Conservation (phyloP, 768 basidiomycete species). For the Xerocomellus dryophilus region DNA sequence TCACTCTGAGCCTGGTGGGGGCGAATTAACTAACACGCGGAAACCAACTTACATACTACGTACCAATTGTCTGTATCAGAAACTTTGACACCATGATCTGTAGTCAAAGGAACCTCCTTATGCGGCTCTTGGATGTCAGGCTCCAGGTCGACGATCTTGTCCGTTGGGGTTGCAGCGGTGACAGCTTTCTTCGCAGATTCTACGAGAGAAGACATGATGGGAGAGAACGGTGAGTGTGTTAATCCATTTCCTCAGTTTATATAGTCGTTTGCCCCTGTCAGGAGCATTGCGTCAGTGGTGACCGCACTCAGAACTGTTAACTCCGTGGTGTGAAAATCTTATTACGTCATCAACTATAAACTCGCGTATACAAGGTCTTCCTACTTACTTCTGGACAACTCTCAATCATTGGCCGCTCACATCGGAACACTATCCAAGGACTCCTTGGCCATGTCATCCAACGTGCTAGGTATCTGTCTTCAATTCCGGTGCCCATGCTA, state of each 20-base stretch:
- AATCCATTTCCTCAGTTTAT: not conserved
- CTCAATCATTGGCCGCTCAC: no score
- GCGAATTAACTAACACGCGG: conserved; percentile 4
- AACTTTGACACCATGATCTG: conserved; percentile 58
- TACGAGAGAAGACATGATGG: conserved; percentile 13
- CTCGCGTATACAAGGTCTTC: no score
- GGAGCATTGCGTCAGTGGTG: conserved; percentile 21
- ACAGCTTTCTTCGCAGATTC: conserved; percentile 17
- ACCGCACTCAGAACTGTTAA: no score
- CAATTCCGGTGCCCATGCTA: no score
- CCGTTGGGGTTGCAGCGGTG: conserved; percentile 5
- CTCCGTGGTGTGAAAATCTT: no score
- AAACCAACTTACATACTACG: not conserved
- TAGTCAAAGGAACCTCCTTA: conserved; percentile 39
- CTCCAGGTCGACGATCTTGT: conserved; percentile 26
- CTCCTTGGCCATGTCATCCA: no score
- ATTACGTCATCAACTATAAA: no score
- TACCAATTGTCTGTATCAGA: conserved; percentile 68
- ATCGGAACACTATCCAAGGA: no score
- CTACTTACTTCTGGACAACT: no score
- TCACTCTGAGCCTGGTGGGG: conserved; percentile 50
- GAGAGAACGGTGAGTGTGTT: not conserved
- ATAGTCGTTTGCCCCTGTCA: conserved; percentile 8
- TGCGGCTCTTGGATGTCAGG: conserved; percentile 20
- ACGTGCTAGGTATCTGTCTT: no score